Evolutionary conservation across 2,329 filamentous ascomycete genomes (phyloP).

Genomic region (Basipetospora chlamydospora): DNA sequence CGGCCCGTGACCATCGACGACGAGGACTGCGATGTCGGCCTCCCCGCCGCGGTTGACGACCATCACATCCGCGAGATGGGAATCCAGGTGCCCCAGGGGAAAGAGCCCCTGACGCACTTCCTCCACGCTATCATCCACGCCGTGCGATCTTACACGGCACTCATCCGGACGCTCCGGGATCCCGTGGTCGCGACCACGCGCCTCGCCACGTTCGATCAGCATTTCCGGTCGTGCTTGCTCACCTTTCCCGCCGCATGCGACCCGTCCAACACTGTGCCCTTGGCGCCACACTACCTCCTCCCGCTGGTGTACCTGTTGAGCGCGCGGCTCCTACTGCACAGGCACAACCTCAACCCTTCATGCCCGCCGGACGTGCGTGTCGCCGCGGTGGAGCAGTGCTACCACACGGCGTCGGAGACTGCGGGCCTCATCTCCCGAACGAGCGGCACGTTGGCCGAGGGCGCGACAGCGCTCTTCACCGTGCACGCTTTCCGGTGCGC

Average conservation of each 20-base stretch:
- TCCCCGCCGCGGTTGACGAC: slow-evolving; percentile 72
- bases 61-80: slow-evolving; percentile 52
- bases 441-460: slow-evolving; percentile 45
- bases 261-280: slow-evolving; percentile 45
- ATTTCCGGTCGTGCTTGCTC: slow-evolving; percentile 61
- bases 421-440: slow-evolving; percentile 57
- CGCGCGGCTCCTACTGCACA: slow-evolving; percentile 70
- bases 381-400: slow-evolving; percentile 65
- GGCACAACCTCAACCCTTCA: slow-evolving; percentile 69
- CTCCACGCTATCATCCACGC: slow-evolving; percentile 71
- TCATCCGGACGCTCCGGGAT: slow-evolving; percentile 57
- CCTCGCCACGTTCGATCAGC: slow-evolving; percentile 64
- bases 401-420: slow-evolving; percentile 62
- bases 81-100: slow-evolving; percentile 34
- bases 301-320: slow-evolving; percentile 71
- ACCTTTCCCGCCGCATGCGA: slow-evolving; percentile 66
- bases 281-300: slow-evolving; percentile 61
- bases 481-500: slow-evolving; percentile 79
- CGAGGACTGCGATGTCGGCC: slow-evolving; percentile 68
- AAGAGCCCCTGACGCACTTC: slow-evolving; percentile 48
- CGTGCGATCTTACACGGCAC: slow-evolving; percentile 58
- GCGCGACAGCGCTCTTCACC: slow-evolving; percentile 61
- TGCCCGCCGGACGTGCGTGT: slow-evolving; percentile 51
- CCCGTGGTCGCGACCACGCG: slow-evolving; percentile 50
- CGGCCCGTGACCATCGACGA: slow-evolving; percentile 75